These are phyloP conservation scores for Przewalskia tangutica DNA, from an alignment of 257 asterid genomes.

Conservation along the genomic window DNA sequence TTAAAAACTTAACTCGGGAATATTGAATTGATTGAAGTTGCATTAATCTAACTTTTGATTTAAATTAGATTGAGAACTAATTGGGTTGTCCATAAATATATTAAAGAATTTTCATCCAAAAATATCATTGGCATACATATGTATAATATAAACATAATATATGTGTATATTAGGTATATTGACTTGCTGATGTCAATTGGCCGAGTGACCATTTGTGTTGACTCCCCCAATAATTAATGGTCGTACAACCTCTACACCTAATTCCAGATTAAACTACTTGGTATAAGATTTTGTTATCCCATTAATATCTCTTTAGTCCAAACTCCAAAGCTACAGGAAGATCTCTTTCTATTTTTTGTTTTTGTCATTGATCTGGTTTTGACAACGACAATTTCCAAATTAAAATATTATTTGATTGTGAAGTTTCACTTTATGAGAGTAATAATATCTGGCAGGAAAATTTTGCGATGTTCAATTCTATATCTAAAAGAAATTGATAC, in stretches of 20 bases:
- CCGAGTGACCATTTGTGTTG: no score
- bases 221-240: background rate
- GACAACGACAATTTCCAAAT: background rate
- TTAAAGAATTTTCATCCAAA: no score
- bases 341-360: background rate
- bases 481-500: background rate
- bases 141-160: no score
- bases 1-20: background rate
- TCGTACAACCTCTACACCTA: background rate
- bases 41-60: background rate
- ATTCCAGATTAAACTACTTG: background rate
- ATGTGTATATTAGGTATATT: no score
- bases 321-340: background rate
- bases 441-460: background rate
- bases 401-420: no score
- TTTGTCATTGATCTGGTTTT: background rate
- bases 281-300: background rate
- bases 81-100: background rate
- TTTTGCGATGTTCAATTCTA: background rate
- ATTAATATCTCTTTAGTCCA: background rate
- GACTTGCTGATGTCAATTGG: no score
- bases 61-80: background rate
- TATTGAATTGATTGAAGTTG: background rate
- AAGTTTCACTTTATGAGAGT: background rate
- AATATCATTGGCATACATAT: no score